Conservation (phyloP, 1,284 basidiomycete genomes). For the Inonotus hispidus region DNA sequence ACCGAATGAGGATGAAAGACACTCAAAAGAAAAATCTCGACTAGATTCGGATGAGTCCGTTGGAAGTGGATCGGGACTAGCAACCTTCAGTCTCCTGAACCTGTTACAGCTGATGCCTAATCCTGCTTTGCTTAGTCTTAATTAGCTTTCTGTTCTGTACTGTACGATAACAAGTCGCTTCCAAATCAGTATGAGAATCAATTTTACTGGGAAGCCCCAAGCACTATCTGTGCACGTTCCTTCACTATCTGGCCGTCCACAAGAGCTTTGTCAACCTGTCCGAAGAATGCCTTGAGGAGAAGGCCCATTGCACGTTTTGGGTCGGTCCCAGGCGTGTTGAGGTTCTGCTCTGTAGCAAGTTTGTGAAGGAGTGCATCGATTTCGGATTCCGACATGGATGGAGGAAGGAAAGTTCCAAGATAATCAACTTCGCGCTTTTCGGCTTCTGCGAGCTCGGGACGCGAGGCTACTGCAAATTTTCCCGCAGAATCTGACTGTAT, state of each 20-base stretch:
- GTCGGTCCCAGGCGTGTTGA: conserved; percentile 25
- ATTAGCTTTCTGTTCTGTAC: conserved; percentile 1
- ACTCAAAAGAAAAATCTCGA: neutral
- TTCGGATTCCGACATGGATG: conserved; percentile 47
- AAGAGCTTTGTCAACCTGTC: conserved; percentile 48
- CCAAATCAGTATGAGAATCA: neutral
- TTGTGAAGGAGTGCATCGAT: conserved; percentile 46
- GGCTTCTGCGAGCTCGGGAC: conserved; percentile 59
- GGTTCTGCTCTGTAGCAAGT: conserved; percentile 31
- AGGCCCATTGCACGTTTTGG: conserved; percentile 39
- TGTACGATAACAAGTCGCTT: conserved; percentile 6
- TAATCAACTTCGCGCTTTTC: conserved; percentile 53
- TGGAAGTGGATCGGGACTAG: neutral
- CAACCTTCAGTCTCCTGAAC: neutral
- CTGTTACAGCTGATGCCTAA: neutral
- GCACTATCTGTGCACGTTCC: conserved; percentile 39
- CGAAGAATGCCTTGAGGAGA: conserved; percentile 60
- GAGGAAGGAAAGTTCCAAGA: conserved; percentile 52
- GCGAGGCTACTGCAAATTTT: conserved; percentile 50
- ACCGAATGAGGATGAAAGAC: conserved; percentile 1
- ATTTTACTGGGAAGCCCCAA: conserved; percentile 22
- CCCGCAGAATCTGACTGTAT: conserved; percentile 53
- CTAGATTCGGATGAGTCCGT: neutral
- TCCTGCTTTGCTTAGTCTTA: neutral
- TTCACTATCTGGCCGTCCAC: conserved; percentile 57